Conservation (phyloP, 208 protist species). For the Balamuthia mandrillaris region DNA sequence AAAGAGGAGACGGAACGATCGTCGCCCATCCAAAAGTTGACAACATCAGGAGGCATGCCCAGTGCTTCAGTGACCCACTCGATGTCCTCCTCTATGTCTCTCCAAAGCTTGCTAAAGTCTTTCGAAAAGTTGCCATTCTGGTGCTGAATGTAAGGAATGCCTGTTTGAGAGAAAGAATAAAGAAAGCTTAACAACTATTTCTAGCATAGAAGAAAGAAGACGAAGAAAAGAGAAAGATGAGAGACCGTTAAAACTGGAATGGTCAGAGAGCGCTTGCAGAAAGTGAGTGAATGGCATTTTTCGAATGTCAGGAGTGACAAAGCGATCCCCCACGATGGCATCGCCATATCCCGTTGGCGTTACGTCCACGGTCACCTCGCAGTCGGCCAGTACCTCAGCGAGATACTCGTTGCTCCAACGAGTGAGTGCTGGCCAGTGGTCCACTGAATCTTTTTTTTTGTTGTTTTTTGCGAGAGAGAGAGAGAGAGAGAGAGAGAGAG, state of each 20-base stretch:
- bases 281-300: slow-evolving; percentile 50
- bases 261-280: not conserved
- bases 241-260: slow-evolving; percentile 4
- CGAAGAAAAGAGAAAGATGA: not conserved
- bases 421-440: slow-evolving; percentile 41
- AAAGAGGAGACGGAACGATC: slow-evolving; percentile 49
- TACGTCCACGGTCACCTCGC: slow-evolving; percentile 30
- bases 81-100: slow-evolving; percentile 35
- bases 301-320: slow-evolving; percentile 50
- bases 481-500: no score
- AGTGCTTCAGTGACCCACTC: slow-evolving; percentile 43
- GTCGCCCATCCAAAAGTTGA: slow-evolving; percentile 66
- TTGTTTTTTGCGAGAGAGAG: no score
- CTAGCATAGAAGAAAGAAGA: not conserved
- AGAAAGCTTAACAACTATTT: not conserved
- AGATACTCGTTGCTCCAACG: slow-evolving; percentile 56
- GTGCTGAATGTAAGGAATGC: not conserved
- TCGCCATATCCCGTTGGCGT: slow-evolving; percentile 49
- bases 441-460: slow-evolving; percentile 19
- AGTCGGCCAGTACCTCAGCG: slow-evolving; percentile 15
- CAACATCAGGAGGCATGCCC: slow-evolving; percentile 17
- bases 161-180: not conserved
- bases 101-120: slow-evolving; percentile 42
- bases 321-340: slow-evolving; percentile 32
- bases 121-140: slow-evolving; percentile 46